Base-by-base conservation (phyloP, 1,139 yeast genomes). In the Yamadazyma atlantica region DNA sequence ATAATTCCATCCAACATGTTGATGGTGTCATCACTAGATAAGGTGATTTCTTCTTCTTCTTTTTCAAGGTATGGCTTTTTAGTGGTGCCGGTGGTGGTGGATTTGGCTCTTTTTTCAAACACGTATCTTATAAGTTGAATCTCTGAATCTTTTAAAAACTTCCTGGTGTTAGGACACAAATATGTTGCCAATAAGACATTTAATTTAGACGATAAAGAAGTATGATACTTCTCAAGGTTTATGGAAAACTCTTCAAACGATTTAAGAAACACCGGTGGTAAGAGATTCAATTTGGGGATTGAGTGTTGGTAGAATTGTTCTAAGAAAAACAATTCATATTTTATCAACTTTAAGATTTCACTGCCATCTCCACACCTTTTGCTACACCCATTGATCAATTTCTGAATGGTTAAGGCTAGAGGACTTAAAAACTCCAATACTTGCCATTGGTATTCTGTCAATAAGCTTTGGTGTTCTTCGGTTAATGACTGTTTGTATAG, bases 161-260 rank as follows among this genome's bases (percentile, higher is more conserved):
- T 49, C 34, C 57, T 53, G 6, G 62, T 54, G 7, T 58, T 47
- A 9, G 65, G 63, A 38, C 58, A 60, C 29, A 60, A 45, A 42
- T 59, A 60, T 16, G 57, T 46, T 4, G 63, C 44, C 4, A 57
- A 21, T 1, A 46, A 29, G 18, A 60, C 37, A 30, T 51, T 54
- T 6, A 54, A 42, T 32, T 53, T 56, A 2, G 38, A 32, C 3
- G 40, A 25, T n/a, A 48, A 29, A 2, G 33, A 32, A 19, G 29
- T 34, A 27, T 48, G 50, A 26, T 46, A 48, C 14, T 15, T 14
- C 11, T 46, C 38, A 2, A 46, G 19, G 4, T 34, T 40, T n/a
- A 21, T 6, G 19, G 30, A 33, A 19, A 35, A 43, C 21, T 43
- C 41, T 28, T 45, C 45, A 32, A 46, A 39, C 10, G 33, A 16